phyloP scores from a whole-genome alignment of 768 basidiomycete genomes.

The Suillus subalutaceus region DNA sequence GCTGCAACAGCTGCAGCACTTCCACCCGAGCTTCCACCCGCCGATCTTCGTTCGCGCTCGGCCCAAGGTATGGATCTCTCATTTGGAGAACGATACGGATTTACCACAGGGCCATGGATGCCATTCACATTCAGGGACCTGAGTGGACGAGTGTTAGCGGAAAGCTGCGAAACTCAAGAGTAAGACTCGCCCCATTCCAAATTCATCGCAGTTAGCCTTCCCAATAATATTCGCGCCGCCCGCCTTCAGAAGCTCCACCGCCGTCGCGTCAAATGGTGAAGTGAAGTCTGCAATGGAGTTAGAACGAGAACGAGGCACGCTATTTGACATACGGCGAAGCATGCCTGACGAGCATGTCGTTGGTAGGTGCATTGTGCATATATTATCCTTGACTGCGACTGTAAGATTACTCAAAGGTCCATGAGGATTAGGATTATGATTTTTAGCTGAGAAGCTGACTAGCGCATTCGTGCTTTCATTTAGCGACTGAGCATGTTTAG shows the following conservation, averaged over 20 bases:
- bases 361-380: slow-evolving; percentile 65
- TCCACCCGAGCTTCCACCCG: slow-evolving; percentile 95
- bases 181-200: slow-evolving; percentile 88
- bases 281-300: slow-evolving; percentile 53
- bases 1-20: slow-evolving; percentile 92
- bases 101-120: slow-evolving; percentile 75
- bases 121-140: slow-evolving; percentile 83
- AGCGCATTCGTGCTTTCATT: slow-evolving; percentile 6
- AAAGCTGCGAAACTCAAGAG: background rate
- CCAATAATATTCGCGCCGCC: slow-evolving; percentile 75
- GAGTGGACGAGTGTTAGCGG: background rate
- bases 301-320: background rate
- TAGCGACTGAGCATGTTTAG: background rate
- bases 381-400: slow-evolving; percentile 87
- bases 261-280: slow-evolving; percentile 88
- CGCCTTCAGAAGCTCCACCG: slow-evolving; percentile 60
- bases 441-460: background rate
- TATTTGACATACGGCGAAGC: slow-evolving; percentile 53
- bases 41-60: slow-evolving; percentile 53
- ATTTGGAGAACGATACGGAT: slow-evolving; percentile 55
- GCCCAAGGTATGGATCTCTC: slow-evolving; percentile 23
- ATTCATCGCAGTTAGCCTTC: slow-evolving; percentile 96
- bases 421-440: slow-evolving; percentile 9
- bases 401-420: slow-evolving; percentile 44
- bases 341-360: slow-evolving; percentile 83